Conservation (phyloP, 2,329 filamentous ascomycete genomes). For the Claviceps paspali region DNA sequence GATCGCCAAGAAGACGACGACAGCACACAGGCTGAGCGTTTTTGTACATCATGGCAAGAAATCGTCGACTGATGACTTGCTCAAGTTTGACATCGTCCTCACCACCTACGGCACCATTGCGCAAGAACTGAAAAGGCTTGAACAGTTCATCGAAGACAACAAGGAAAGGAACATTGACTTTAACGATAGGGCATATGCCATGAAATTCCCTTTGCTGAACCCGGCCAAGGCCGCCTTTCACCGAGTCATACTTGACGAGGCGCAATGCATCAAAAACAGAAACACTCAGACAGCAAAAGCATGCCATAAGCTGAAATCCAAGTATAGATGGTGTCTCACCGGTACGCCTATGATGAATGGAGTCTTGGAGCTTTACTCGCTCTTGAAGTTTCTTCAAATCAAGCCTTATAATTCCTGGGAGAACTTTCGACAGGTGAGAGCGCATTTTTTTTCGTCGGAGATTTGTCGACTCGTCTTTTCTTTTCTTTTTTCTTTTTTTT, state of each 20-base stretch:
- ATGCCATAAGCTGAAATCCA: conserved; percentile 47
- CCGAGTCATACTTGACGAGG: conserved; percentile 74
- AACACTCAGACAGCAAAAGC: conserved; percentile 58
- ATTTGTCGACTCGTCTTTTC: too few species aligned
- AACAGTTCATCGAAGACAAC: conserved; percentile 33
- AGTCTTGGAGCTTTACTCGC: conserved; percentile 60
- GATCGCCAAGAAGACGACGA: conserved; percentile 53
- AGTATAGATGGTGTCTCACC: conserved; percentile 65
- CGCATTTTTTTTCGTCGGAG: too few species aligned
- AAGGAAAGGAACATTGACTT: conserved; percentile 22
- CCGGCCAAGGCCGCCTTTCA: conserved; percentile 49
- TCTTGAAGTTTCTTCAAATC: conserved; percentile 65
- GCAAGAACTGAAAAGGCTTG: conserved; percentile 46
- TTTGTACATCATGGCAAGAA: conserved; percentile 59
- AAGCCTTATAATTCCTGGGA: conserved; percentile 54
- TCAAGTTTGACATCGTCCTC: conserved; percentile 60
- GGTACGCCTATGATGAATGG: conserved; percentile 85
- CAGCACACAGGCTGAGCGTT: conserved; percentile 42
- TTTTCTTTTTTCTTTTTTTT: too few species aligned
- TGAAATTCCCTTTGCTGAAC: conserved; percentile 44
- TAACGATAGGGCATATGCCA: conserved; percentile 19
- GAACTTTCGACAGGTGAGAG: conserved; percentile 40
- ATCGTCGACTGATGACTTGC: conserved; percentile 42
- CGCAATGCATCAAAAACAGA: conserved; percentile 69
- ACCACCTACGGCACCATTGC: conserved; percentile 73